Evolutionary conservation across 768 basidiomycete genomes (phyloP).

Genomic region (Rhodotorula babjevae): DNA sequence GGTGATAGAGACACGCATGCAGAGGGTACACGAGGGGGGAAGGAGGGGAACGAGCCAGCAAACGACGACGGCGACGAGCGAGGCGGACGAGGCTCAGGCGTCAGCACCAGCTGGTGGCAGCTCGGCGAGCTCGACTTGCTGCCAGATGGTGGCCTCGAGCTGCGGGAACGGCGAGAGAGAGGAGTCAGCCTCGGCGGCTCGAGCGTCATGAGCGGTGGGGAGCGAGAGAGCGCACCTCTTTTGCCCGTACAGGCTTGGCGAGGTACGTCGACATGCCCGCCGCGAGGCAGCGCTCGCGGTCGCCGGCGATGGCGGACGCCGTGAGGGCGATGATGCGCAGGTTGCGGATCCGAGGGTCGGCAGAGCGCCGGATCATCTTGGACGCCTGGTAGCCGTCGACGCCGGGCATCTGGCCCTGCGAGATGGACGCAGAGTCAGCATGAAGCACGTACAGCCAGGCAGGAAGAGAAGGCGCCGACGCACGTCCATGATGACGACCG

Average conservation of each 20-base stretch:
- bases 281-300: conserved; percentile 64
- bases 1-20: too few species aligned
- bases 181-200: not conserved
- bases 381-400: conserved; percentile 35
- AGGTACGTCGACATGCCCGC: conserved; percentile 58
- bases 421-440: too few species aligned
- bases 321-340: conserved; percentile 93
- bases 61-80: too few species aligned
- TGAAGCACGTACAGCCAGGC: too few species aligned
- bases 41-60: too few species aligned
- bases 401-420: conserved; percentile 23
- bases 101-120: not conserved
- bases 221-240: conserved; percentile 8
- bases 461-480: not conserved
- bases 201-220: not conserved
- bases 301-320: conserved; percentile 92
- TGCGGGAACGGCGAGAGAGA: not conserved
- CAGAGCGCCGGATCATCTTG: not conserved
- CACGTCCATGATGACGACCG: conserved; percentile 46
- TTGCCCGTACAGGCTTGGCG: conserved; percentile 30
- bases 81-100: not conserved
- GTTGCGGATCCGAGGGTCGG: conserved; percentile 2
- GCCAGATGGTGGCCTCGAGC: conserved; percentile 13
- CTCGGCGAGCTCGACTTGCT: conserved; percentile 16
- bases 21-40: too few species aligned